Evolutionary conservation across 2,329 filamentous ascomycete species (phyloP), one percentile per base, ranked within the genome.

Genomic region (Arthrobotrys iridis): DNA sequence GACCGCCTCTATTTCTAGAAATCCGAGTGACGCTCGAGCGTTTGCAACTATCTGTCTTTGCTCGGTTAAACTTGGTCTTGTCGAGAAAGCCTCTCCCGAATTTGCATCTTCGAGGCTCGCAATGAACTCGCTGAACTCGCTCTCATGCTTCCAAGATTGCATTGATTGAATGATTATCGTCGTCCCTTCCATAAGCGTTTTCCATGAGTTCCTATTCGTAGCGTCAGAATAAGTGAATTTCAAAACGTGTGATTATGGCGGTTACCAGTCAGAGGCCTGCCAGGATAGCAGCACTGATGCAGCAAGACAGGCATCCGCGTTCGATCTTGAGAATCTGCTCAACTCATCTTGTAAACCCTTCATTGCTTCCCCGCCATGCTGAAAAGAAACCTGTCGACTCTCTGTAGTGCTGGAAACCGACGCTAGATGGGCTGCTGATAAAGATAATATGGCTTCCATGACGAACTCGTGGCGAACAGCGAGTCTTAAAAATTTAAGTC

Each of bases 191-290:
- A 97, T 95, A 74, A 97, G 85, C 78, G 93, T 93, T 77, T 91
- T 93, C 94, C 94, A 98, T 83, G 90, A 91, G 82, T 90, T 90
- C 91, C 93, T 96, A 81, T 79, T 76, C 26, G 70, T 78, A 85
- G 80, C 85, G 83, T 80, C 65, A 80, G 77, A 78, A 70, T 79
- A 76, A 64, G 65, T 72, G 67, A 24, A 18, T 20, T 57, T 30
- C 0, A 10, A 33, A 59, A 15, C 3, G 5, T 46, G 18, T 4
- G 3, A 24, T 80, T 84, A 90, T n/a, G n/a, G n/a, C n/a, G n/a
- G n/a, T 85, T 87, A 96, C 94, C 93, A 98, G 84, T 98, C 94
- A 74, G 90, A 95, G 66, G 93, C 92, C 84, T 98, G 94, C 93
- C 95, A 98, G 37, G 93, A 96, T 57, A 99, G 87, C 52, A 98